Evolutionary conservation across 495 filamentous ascomycete genomes (phyloP), one percentile per base, ranked within the genome.

Genomic region (Penicillium turbatum): DNA sequence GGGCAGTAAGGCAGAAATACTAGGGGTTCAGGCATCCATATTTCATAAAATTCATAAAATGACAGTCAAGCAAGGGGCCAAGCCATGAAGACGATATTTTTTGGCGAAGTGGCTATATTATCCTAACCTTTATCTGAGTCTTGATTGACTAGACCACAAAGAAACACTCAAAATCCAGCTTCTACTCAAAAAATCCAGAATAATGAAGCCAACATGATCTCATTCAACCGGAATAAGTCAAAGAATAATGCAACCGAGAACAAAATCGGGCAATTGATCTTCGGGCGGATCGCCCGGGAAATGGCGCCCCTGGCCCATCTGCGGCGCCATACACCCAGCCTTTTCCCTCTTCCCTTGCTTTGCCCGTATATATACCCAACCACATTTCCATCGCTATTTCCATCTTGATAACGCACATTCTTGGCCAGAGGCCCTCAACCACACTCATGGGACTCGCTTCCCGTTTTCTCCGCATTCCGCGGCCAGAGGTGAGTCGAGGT

Each of bases 401-500:
- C 53, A 45, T 43, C 37, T 24, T 7, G 17, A 41, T 32, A 48
- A 48, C 46, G 46, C 12, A 32, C 48, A 51, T 51, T 51, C 48
- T 51, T 51, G 48, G 27, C 40, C 40, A 38, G 31, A 35, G 32
- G 46, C 37, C 55, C 38, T 61, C 46, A 44, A 19, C 30, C 15
- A 48, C 56, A 65, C 13, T 19, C 48, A 81, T 80, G 78, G 77
- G 75, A 54, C 66, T 74, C 47, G 56, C 69, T 60, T 68, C 72
- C 62, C 74, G 76, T 57, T 75, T 71, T 50, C 63, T 82, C 65
- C 76, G 79, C 70, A 75, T 82, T 59, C 80, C 80, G 71, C 80
- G 80, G 72, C 79, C 79, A 65, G 73, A 78, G 71, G 80, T 82
- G 67, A 65, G 72, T 36, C 16, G 67, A 63, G 71, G 32, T 31